Base-by-base conservation (phyloP, 306 rosid genomes). In the Biancaea sappan region DNA sequence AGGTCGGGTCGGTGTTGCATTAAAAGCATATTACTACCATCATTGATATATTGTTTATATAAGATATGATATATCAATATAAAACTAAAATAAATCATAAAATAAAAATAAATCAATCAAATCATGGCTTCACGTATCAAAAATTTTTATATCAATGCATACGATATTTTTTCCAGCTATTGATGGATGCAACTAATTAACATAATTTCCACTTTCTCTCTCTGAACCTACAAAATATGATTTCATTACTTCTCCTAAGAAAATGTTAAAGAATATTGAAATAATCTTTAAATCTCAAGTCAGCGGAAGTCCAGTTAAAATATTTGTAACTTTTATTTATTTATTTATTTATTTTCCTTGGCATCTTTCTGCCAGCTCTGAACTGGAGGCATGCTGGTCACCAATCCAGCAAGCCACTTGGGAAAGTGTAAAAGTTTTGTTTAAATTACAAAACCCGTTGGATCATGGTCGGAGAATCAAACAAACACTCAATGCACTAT, bases 261-360 rank as follows among this genome's bases (percentile, higher is more conserved):
- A 58, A 57, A 72, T 57, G 16, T 47, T 71, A 57, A 8, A 41
- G 13, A 25, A n/a, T 57, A 58, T 43, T 73, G 28, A 16, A 40
- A 28, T 73, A 32, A 47, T 25, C 82, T 15, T 66, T 51, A 6
- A 66, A 71, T 62, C 34, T 22, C 78, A 25, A 29, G 52, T 46
- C 8, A 31, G 38, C 63, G 3, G 16, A 14, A 32, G 28, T 64
- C 21, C 38, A 57, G 71, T 13, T 71, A 47, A 54, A 69, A 77
- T 24, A 35, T 67, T 34, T 58, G 75, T 15, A 46, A 71, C 28
- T 57, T 62, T 63, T 56, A 41, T 64, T 75, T 31, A 43, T 69
- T 61, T 53, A n/a, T n/a, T 53, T 53, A 3, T 16, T 46, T 46
- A 0, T 9, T 9, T 32, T 7, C n/a, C 43, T 34, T 60, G 25